Evolutionary conservation across 768 basidiomycete genomes (phyloP).

Genomic region (Tricholoma flavovirens): DNA sequence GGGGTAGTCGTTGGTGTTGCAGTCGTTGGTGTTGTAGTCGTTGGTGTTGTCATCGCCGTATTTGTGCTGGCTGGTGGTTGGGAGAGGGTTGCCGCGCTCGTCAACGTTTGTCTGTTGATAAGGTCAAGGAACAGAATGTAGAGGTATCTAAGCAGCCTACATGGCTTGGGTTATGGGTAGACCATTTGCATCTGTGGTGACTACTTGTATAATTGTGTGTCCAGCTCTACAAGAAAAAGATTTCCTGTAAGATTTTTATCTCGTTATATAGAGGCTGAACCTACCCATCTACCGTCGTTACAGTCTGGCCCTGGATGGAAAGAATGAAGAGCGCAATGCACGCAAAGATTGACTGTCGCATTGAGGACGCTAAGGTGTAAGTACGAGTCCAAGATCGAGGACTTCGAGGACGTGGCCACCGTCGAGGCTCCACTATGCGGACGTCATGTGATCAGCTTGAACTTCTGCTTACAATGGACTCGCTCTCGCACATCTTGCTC

Average conservation of each 20-base stretch:
- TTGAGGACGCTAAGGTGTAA: neutral
- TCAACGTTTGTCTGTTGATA: conserved; percentile 19
- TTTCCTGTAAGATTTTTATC: neutral
- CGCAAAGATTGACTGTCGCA: neutral
- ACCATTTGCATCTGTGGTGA: conserved; percentile 9
- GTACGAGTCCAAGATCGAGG: no score
- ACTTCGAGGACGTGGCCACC: no score
- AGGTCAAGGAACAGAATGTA: neutral
- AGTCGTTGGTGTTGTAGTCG: conserved; percentile 17
- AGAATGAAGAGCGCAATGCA: conserved; percentile 14
- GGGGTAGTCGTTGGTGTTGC: conserved; percentile 17
- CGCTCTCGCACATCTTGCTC: conserved; percentile 51
- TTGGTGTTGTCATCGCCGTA: conserved; percentile 18
- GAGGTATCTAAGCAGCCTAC: conserved; percentile 6
- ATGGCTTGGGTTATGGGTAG: conserved; percentile 11
- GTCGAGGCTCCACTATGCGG: no score
- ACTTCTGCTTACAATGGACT: conserved; percentile 8
- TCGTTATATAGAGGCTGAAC: conserved; percentile 14
- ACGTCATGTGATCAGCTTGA: neutral
- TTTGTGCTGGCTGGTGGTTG: neutral
- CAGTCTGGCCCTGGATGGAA: conserved; percentile 37
- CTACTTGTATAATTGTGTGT: conserved; percentile 43
- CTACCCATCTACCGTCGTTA: conserved; percentile 43
- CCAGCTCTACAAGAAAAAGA: conserved; percentile 33
- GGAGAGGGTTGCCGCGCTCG: neutral